Percentiles rank a stretch among this genome's conserved stretches.
Conservation (phyloP, 176 grass and related monocot genomes). For the Aegilops sharonensis region DNA sequence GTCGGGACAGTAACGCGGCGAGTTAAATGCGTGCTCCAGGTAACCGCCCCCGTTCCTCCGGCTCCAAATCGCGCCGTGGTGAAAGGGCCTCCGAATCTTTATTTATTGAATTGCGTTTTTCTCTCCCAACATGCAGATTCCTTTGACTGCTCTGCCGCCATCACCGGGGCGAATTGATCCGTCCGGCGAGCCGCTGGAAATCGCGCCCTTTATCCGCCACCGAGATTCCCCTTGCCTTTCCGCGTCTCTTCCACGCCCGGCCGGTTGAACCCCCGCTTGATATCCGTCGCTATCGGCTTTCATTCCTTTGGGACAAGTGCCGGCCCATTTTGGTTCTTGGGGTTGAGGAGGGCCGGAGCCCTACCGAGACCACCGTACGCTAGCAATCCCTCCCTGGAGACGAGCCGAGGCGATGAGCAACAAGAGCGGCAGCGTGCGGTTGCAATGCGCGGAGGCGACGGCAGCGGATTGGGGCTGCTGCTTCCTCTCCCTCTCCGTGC, state of each 20-base stretch:
- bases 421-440: slow-evolving; percentile 11
- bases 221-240: slow-evolving; percentile 29
- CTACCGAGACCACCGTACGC: background rate
- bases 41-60: background rate
- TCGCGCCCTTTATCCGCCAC: background rate
- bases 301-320: background rate
- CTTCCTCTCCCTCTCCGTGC: slow-evolving; percentile 27
- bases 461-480: slow-evolving; percentile 41
- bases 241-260: slow-evolving; percentile 46
- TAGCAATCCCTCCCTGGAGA: background rate
- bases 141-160: background rate
- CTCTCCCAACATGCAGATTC: slow-evolving; percentile 21
- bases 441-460: slow-evolving; percentile 35
- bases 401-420: slow-evolving; percentile 23
- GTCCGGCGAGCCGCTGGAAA: slow-evolving; percentile 14
- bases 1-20: background rate
- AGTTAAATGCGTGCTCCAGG: background rate
- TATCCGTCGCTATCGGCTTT: slow-evolving; percentile 7
- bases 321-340: background rate
- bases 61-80: slow-evolving; percentile 14
- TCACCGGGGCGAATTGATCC: slow-evolving; percentile 19
- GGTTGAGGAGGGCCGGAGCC: background rate
- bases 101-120: background rate
- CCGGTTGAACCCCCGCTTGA: slow-evolving; percentile 5
- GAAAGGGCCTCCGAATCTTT: background rate